Evolutionary conservation across 805 yeast genomes (phyloP).

Genomic region (Lachancea kluyveri): DNA sequence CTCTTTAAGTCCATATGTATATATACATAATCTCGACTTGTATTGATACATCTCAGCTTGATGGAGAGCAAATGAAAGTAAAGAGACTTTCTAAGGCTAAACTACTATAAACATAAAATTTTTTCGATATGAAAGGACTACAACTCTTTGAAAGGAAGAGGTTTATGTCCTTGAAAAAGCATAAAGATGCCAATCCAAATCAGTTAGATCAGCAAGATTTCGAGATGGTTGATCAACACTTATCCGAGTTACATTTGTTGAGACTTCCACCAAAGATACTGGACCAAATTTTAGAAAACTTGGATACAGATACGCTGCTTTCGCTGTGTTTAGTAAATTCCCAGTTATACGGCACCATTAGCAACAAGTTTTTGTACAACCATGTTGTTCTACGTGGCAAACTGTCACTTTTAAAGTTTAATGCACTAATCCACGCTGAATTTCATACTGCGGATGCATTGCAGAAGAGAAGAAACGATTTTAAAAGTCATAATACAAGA

Average conservation of each 20-base stretch:
- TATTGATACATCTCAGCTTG: too few species aligned
- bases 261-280: slow-evolving; percentile 22
- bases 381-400: slow-evolving; percentile 21
- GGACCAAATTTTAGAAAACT: slow-evolving; percentile 18
- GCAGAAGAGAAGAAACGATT: slow-evolving; percentile 3
- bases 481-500: slow-evolving; percentile 19
- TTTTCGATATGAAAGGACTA: too few species aligned
- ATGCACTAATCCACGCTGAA: slow-evolving; percentile 28
- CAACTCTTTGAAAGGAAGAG: too few species aligned
- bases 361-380: slow-evolving; percentile 23
- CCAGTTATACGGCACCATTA: slow-evolving; percentile 19
- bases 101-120: too few species aligned
- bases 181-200: too few species aligned
- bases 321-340: slow-evolving; percentile 22
- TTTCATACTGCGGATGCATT: slow-evolving; percentile 18
- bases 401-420: slow-evolving; percentile 24
- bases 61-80: too few species aligned
- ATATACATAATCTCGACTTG: too few species aligned
- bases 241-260: slow-evolving; percentile 14
- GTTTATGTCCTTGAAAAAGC: too few species aligned
- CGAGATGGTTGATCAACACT: too few species aligned
- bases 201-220: too few species aligned
- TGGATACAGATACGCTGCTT: slow-evolving; percentile 18
- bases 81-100: too few species aligned
- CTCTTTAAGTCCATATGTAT: too few species aligned